Conservation (phyloP, 1,284 basidiomycete genomes). For the Cutaneotrichosporon arboriforme region DNA sequence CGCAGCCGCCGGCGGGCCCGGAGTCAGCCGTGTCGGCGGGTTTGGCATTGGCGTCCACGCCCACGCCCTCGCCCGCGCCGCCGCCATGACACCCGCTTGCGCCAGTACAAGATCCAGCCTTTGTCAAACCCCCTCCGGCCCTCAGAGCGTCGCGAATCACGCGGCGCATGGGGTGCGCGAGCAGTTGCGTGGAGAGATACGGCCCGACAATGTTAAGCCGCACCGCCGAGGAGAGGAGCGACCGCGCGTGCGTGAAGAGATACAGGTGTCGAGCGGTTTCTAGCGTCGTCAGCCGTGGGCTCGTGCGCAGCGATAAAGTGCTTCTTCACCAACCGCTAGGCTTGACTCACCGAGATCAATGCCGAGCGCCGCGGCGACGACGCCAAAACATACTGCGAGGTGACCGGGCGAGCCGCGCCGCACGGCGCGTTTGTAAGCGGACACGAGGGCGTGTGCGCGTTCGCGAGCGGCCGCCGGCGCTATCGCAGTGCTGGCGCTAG, state of each 20-base stretch:
- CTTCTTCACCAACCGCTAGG: too few species aligned
- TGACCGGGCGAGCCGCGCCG: conserved; percentile 70
- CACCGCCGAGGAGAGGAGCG: conserved; percentile 82
- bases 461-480: conserved; percentile 8
- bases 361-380: conserved; percentile 70
- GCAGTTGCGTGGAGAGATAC: conserved; percentile 81
- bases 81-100: too few species aligned
- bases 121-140: too few species aligned
- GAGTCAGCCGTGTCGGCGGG: too few species aligned
- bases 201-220: conserved; percentile 88
- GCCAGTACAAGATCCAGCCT: too few species aligned
- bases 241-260: conserved; percentile 85
- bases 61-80: too few species aligned
- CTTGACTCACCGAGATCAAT: conserved; percentile 62
- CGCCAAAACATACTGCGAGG: conserved; percentile 82
- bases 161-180: conserved; percentile 65
- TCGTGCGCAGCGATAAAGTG: too few species aligned
- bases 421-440: conserved; percentile 62
- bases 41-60: too few species aligned
- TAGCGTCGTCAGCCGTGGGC: not conserved
- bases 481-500: too few species aligned
- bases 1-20: too few species aligned
- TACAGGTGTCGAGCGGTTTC: conserved; percentile 76
- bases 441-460: conserved; percentile 51
- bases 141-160: conserved; percentile 55